Percentiles rank a stretch among this genome's conserved stretches.
Conservation (phyloP, 805 yeast genomes). For the Candida gorgasii region DNA sequence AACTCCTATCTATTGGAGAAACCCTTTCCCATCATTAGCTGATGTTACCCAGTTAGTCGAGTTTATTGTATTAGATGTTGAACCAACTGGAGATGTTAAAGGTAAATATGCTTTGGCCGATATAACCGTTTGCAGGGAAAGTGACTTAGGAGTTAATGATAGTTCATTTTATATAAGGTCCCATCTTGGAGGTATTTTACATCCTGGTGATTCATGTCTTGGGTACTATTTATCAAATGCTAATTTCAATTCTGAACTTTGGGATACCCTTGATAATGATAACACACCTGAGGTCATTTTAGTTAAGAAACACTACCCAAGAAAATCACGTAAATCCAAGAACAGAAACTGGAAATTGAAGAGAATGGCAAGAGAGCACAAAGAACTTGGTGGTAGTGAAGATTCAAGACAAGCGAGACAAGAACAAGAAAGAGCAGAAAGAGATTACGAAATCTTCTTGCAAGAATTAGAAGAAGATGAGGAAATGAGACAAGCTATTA, state of each 20-base stretch:
- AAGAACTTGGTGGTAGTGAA: constrained; percentile 77
- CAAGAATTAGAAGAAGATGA: constrained; percentile 97
- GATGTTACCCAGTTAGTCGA: constrained; percentile 78
- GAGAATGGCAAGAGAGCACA: constrained; percentile 97
- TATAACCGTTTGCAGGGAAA: constrained; percentile 83
- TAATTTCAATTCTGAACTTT: constrained; percentile 84
- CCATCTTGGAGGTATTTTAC: constrained; percentile 90
- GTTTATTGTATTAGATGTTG: constrained; percentile 89
- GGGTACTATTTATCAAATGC: constrained; percentile 87
- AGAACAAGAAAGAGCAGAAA: constrained; percentile 89
- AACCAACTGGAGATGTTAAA: constrained; percentile 77
- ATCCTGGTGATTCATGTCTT: constrained; percentile 94
- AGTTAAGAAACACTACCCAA: constrained; percentile 84
- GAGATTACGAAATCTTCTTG: constrained; percentile 92
- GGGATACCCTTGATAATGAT: constrained; percentile 64
- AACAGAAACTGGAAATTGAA: constrained; percentile 87
- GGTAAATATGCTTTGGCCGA: constrained; percentile 88
- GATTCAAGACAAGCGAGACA: constrained; percentile 74
- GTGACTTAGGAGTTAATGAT: constrained; percentile 87
- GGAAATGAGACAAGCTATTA: constrained; percentile 88
- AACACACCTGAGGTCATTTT: constrained; percentile 82
- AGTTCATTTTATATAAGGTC: constrained; percentile 80
- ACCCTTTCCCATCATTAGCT: constrained; percentile 74
- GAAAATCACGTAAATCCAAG: constrained; percentile 73
- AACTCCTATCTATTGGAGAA: constrained; percentile 76